A percentile compares a stretch with the other conserved stretches of the same genome.
Evolutionary conservation across 1,284 basidiomycete species (phyloP).

Genomic region (Apiotrichum sp.): DNA sequence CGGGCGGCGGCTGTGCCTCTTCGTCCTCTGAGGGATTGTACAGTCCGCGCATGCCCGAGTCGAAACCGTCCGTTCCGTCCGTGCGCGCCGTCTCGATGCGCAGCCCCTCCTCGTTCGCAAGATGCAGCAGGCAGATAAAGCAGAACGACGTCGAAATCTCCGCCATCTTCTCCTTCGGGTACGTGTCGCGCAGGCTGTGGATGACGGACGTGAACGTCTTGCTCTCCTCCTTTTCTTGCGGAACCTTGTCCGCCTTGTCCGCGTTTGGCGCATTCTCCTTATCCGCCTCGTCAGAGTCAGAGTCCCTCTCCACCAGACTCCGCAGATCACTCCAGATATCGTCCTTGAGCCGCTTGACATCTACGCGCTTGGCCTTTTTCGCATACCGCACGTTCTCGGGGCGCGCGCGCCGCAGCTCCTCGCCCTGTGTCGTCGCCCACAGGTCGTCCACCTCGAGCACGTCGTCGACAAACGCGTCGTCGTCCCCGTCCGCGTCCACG

Average conservation of each 20-base stretch:
- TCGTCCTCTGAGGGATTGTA: slow-evolving; percentile 8
- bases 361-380: slow-evolving; percentile 92
- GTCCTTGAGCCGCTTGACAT: slow-evolving; percentile 94
- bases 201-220: slow-evolving; percentile 81
- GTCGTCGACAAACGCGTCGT: slow-evolving; percentile 60
- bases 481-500: slow-evolving; percentile 70
- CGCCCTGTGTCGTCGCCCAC: slow-evolving; percentile 70
- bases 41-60: slow-evolving; percentile 39
- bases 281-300: background rate
- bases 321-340: slow-evolving; percentile 93
- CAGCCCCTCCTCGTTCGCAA: slow-evolving; percentile 91
- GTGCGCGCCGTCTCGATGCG: slow-evolving; percentile 57
- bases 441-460: slow-evolving; percentile 68
- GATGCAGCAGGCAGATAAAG: slow-evolving; percentile 92
- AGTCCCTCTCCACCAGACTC: slow-evolving; percentile 52
- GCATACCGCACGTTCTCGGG: slow-evolving; percentile 93
- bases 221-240: slow-evolving; percentile 1
- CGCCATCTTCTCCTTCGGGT: slow-evolving; percentile 88
- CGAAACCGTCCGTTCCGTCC: slow-evolving; percentile 44
- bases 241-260: no score
- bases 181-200: slow-evolving; percentile 67
- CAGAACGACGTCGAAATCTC: slow-evolving; percentile 99
- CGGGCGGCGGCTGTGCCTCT: background rate
- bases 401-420: slow-evolving; percentile 64
- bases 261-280: background rate